These are phyloP conservation scores for Cryphonectria nitschkei DNA, from an alignment of 2,329 filamentous ascomycete genomes.

Conservation along the genomic window DNA sequence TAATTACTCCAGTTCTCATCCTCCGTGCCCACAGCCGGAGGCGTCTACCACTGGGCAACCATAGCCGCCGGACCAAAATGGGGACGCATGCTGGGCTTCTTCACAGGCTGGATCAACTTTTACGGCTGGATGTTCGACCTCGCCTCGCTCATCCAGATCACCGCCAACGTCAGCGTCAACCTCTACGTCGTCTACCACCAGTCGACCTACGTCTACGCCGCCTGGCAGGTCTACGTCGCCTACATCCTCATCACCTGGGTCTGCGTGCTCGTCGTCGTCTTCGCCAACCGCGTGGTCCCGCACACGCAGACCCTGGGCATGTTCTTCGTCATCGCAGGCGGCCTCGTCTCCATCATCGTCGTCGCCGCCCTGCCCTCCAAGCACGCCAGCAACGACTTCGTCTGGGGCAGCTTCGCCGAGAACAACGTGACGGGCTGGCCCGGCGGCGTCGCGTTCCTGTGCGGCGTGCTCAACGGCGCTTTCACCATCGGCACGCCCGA, in stretches of 20 bases:
- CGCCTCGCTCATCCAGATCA: slow-evolving; percentile 61
- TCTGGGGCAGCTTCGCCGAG: slow-evolving; percentile 54
- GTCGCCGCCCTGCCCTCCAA: slow-evolving; percentile 54
- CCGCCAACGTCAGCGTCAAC: slow-evolving; percentile 62
- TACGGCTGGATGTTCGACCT: slow-evolving; percentile 66
- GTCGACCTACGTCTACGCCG: slow-evolving; percentile 49
- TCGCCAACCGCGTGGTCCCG: slow-evolving; percentile 59
- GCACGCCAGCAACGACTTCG: slow-evolving; percentile 55
- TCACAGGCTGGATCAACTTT: slow-evolving; percentile 56
- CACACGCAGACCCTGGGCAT: slow-evolving; percentile 56
- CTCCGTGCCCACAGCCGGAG: slow-evolving; percentile 61
- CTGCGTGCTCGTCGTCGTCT: slow-evolving; percentile 55
- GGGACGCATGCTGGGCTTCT: slow-evolving; percentile 55
- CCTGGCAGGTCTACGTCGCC: slow-evolving; percentile 64
- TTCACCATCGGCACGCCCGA: slow-evolving; percentile 70
- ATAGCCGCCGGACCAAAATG: slow-evolving; percentile 59
- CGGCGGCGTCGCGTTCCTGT: slow-evolving; percentile 65
- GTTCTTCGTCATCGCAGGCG: slow-evolving; percentile 58
- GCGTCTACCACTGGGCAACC: slow-evolving; percentile 65
- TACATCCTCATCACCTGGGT: slow-evolving; percentile 61
- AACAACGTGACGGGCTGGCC: slow-evolving; percentile 57
- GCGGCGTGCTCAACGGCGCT: slow-evolving; percentile 68
- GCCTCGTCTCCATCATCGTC: slow-evolving; percentile 57
- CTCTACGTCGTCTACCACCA: slow-evolving; percentile 65
- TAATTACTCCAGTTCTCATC: slow-evolving; percentile 54